Conservation (phyloP, 192 early-diverging fungal genomes). For the Mortierella alpina region DNA sequence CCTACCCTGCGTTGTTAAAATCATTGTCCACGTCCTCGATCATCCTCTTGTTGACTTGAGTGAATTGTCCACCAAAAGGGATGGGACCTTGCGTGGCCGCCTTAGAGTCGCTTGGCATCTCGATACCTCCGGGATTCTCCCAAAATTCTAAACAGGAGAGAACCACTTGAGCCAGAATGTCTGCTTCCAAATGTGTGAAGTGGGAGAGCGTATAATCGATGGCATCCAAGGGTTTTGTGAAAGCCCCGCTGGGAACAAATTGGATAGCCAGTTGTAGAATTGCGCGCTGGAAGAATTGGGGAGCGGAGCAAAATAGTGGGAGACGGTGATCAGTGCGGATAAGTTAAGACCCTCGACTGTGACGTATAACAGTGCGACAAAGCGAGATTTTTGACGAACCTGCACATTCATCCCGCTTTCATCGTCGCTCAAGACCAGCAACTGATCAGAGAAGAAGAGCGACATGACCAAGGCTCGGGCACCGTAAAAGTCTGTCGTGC, state of each 20-base stretch:
- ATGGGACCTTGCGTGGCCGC: no score
- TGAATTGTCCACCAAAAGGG: no score
- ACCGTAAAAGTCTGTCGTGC: neutral
- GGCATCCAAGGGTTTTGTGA: slow-evolving; percentile 9
- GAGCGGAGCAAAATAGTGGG: neutral
- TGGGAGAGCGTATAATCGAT: slow-evolving; percentile 13
- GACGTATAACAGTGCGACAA: no score
- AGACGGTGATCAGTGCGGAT: neutral
- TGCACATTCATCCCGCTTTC: slow-evolving; percentile 26
- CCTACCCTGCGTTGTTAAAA: no score
- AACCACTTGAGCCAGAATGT: slow-evolving; percentile 9
- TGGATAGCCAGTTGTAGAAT: slow-evolving; percentile 1
- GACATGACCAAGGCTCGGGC: neutral
- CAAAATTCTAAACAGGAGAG: slow-evolving; percentile 5
- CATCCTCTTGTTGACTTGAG: no score
- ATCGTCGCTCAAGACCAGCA: slow-evolving; percentile 19
- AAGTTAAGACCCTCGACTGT: no score
- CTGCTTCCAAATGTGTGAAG: slow-evolving; percentile 23
- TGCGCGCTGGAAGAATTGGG: neutral
- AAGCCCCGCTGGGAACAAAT: slow-evolving; percentile 4
- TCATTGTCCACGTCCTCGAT: no score
- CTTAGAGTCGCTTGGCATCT: neutral
- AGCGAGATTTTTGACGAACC: neutral
- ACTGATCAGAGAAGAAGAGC: slow-evolving; percentile 19
- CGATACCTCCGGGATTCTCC: neutral